Base-by-base conservation (phyloP, 345 rosid species). In the Linum tenue region DNA sequence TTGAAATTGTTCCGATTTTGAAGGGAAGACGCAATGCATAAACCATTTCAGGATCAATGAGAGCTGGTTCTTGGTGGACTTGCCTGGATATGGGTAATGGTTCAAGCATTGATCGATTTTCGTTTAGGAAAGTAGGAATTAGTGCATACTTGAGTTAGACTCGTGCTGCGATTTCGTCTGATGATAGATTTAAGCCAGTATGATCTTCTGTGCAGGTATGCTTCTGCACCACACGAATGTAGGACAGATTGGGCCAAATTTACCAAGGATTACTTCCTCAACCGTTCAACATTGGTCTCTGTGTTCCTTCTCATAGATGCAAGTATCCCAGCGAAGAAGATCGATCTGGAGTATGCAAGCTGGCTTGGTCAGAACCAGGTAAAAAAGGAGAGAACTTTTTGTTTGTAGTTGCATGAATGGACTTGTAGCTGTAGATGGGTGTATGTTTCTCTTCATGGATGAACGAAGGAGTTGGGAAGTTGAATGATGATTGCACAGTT, bases 311-410 rank as follows among this genome's bases (percentile, higher is more conserved):
- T 92, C 40, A 75, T 90, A 62, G 98, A 92, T 80, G 97, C 97
- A 51, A 92, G 97, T 73, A 92, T 92, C 73, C 90, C 98, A 65
- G 82, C 83, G 2, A 92, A 92, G 85, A 70, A 75, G 37, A 88
- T 92, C 11, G 99, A 92, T 75, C 95, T 92, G n/a, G 97, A 90
- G 14, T 92, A 90, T 76, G 98, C 97, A 31, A 88, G 95, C 67
- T 92, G 99, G 99, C 86, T 92, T 71, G 96, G 97, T 61, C 84
- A 88, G 78, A 92, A 92, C 76, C 88, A 88, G 98, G 98, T 90
- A 77, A 55, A 77, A 55, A 22, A 7, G 31, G 22, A 22, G 56
- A 14, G 14, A 1, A 22, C 40, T 41, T 39, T 16, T 7, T 39
- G 40, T n/a, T 15, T n/a, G 17, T 4, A 39, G 50, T 39, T 10